These are phyloP conservation scores for Lentinus tigrinus DNA, from an alignment of 768 basidiomycete species.

Conservation along the genomic window DNA sequence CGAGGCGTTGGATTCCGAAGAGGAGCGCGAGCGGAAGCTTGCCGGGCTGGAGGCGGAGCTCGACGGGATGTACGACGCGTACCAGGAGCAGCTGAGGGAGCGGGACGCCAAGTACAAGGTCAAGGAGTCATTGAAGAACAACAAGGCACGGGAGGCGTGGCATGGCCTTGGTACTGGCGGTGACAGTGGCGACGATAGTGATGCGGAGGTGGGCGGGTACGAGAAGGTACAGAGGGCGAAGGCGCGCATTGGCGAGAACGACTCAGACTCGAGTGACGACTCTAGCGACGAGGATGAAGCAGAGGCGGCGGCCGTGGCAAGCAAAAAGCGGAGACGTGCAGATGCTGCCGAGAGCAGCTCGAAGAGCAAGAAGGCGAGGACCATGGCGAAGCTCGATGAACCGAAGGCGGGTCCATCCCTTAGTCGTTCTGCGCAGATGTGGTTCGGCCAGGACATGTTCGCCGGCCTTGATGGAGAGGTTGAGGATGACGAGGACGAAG, in stretches of 20 bases:
- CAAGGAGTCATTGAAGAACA: constrained; percentile 70
- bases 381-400: constrained; percentile 48
- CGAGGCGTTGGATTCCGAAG: constrained; percentile 54
- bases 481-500: constrained; percentile 39
- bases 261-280: constrained; percentile 51
- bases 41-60: constrained; percentile 77
- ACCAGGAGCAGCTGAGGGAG: constrained; percentile 76
- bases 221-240: constrained; percentile 62
- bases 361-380: constrained; percentile 49
- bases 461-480: constrained; percentile 51
- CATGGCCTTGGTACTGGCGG: constrained; percentile 57
- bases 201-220: constrained; percentile 62
- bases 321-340: constrained; percentile 44
- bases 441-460: constrained; percentile 96
- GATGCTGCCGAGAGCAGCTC: constrained; percentile 15
- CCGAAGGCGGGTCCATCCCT: constrained; percentile 32
- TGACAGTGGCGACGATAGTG: constrained; percentile 39
- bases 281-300: constrained; percentile 43
- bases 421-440: constrained; percentile 72
- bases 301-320: constrained; percentile 19
- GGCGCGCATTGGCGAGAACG: constrained; percentile 39
- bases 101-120: constrained; percentile 87
- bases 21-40: constrained; percentile 65
- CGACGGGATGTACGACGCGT: constrained; percentile 86
- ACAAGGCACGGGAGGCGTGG: constrained; percentile 81